Conservation (phyloP, 139 green algal species). For the Chlamydomonas schloesseri region DNA sequence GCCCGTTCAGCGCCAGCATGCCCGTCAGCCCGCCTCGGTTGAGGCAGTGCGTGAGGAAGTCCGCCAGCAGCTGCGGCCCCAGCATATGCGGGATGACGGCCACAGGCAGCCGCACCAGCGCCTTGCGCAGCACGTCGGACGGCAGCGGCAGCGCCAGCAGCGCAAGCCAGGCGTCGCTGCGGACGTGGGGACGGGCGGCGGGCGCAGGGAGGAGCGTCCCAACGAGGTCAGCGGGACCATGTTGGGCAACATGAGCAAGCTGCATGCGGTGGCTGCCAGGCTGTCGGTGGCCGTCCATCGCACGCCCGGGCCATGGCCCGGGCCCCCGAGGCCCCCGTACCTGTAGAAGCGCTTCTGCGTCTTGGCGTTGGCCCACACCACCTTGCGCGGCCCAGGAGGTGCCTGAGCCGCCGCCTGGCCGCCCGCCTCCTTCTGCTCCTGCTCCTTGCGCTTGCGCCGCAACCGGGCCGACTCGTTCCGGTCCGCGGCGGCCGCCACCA, state of each 20-base stretch:
- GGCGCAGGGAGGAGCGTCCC: not conserved
- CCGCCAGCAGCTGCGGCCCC: slow-evolving; percentile 84
- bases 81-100: slow-evolving; percentile 84
- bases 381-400: not conserved
- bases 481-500: slow-evolving; percentile 51
- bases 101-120: slow-evolving; percentile 77
- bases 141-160: slow-evolving; percentile 85
- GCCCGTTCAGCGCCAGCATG: slow-evolving; percentile 93
- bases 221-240: not conserved
- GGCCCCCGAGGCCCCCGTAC: no score
- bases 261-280: no score
- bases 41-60: slow-evolving; percentile 90
- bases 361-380: slow-evolving; percentile 71
- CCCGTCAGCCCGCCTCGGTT: slow-evolving; percentile 82
- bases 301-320: no score
- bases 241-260: no score
- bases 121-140: slow-evolving; percentile 75
- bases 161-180: slow-evolving; percentile 86
- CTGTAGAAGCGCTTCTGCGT: slow-evolving; percentile 54
- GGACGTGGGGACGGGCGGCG: not conserved
- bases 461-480: slow-evolving; percentile 64
- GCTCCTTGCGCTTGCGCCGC: slow-evolving; percentile 72
- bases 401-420: not conserved
- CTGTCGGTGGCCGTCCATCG: no score
- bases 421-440: slow-evolving; percentile 13